Evolutionary conservation across 2,329 filamentous ascomycete species (phyloP), one percentile per base, ranked within the genome.

Genomic region (Diplodia scrobiculata): DNA sequence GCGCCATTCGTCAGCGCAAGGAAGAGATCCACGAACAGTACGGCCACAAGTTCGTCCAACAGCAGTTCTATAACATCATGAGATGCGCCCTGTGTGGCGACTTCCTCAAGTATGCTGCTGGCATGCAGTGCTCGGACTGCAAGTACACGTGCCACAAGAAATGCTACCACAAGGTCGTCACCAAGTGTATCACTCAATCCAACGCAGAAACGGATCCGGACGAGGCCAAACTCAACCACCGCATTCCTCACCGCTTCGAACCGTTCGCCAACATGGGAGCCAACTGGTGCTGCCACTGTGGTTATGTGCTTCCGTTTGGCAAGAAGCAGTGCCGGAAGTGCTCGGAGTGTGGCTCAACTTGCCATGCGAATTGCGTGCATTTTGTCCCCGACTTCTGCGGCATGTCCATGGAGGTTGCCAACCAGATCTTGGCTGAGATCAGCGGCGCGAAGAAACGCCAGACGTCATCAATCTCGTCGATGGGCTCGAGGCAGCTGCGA

Each of bases 51-150:
- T 99, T 99, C 75, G 89, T 98, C 66, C 91, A 95, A 74, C 93
- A 97, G 77, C 95, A 97, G 78, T 99, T 99, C 79, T 99, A 98
- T 88, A 99, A 98, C 84, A 97, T 99, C 75, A 99, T 99, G 95
- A 94, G 95, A 69, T 99, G 95, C 79, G 95, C 95, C 14, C 87
- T 98, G 41, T 99, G 95, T 77, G 95, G 93, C 68, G 95, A 99
- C 71, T 98, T 99, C 75, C 89, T 99, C 80, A 99, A 98, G 77
- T 98, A 98, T 77, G 96, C 94, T 58, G 91, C 95, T 25, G 95
- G 95, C 68, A 99, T 99, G 94, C 95, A 99, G 81, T 99, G 95
- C 79, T 91, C 96, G 70, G 95, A 99, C 80, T 99, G 95, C 89
- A 98, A 98, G 81, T 98, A 98, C 81, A 98, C 94, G 47, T 99